Conservation (phyloP, 1,284 basidiomycete species). For the Melampsora larici-populina region DNA sequence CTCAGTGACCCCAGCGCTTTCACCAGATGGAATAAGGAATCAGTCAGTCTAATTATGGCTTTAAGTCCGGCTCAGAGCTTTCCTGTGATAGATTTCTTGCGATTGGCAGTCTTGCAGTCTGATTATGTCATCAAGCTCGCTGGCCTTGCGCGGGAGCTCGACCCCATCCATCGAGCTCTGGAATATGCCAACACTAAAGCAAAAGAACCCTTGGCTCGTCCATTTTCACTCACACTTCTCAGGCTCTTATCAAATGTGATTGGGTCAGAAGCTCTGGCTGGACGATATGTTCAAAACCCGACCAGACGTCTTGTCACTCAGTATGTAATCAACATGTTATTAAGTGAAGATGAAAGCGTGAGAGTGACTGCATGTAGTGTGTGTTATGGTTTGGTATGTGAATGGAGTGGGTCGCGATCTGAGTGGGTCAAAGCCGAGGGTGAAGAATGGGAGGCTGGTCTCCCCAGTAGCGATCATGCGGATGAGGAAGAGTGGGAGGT, state of each 20-base stretch:
- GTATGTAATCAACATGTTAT: constrained; percentile 46
- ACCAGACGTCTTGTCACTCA: constrained; percentile 32
- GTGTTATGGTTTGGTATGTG: constrained; percentile 47
- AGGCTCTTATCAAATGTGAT: constrained; percentile 46
- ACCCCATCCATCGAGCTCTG: constrained; percentile 16
- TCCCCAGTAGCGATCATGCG: neutral
- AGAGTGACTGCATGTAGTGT: constrained; percentile 47
- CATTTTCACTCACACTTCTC: constrained; percentile 48
- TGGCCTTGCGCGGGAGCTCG: constrained; percentile 39
- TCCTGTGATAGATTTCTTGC: constrained; percentile 49
- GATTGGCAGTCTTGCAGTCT: constrained; percentile 46
- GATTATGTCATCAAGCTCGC: constrained; percentile 40
- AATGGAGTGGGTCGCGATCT: constrained; percentile 41
- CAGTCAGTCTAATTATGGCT: constrained; percentile 26
- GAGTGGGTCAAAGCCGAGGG: constrained; percentile 3
- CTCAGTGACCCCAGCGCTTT: constrained; percentile 23
- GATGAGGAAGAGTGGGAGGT: constrained; percentile 39
- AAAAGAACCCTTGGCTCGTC: constrained; percentile 32
- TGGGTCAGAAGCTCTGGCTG: constrained; percentile 10
- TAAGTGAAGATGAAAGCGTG: constrained; percentile 46
- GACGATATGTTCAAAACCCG: constrained; percentile 24
- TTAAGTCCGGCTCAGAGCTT: constrained; percentile 45
- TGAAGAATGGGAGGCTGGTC: constrained; percentile 2
- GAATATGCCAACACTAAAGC: constrained; percentile 14
- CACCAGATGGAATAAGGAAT: constrained; percentile 35